Conservation (phyloP, 305 asterid genomes). For the Stenogyne calaminthoides region DNA sequence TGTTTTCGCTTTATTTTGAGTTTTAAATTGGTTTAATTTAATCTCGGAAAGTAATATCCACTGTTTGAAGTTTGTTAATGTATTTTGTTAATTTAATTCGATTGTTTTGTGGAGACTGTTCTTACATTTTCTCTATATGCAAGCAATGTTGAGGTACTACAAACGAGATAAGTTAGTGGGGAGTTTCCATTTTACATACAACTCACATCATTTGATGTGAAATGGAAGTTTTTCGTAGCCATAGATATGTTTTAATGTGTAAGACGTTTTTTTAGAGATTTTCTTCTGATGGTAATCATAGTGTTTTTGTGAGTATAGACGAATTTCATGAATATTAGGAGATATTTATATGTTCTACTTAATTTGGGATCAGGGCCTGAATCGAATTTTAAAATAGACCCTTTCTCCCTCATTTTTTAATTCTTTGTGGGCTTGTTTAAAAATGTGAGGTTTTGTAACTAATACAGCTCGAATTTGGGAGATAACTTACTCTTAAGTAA, state of each 20-base stretch:
- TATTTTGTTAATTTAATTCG: constrained; percentile 14
- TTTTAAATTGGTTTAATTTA: not conserved
- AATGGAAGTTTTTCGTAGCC: not conserved
- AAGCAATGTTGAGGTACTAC: not conserved
- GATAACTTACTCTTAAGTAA: too few species aligned
- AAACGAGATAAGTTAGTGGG: not conserved
- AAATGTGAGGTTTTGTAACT: too few species aligned
- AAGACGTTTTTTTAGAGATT: not conserved
- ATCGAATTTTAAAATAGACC: too few species aligned
- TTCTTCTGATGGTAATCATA: not conserved
- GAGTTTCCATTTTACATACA: not conserved
- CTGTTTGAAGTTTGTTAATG: not conserved
- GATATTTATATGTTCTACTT: not conserved
- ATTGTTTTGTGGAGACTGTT: constrained; percentile 9
- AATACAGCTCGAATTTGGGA: too few species aligned
- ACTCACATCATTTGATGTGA: not conserved
- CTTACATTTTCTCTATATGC: not conserved
- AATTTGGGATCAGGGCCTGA: not conserved
- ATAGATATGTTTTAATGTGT: not conserved
- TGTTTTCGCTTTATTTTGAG: not conserved
- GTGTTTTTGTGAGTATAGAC: not conserved
- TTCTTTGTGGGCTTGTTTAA: too few species aligned
- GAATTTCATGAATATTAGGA: not conserved
- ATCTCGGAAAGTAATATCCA: constrained; percentile 3
- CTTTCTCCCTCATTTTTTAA: too few species aligned